Evolutionary conservation across 2,329 filamentous ascomycete genomes (phyloP), one percentile per base, ranked within the genome.

Genomic region (Aspergillus sp.): DNA sequence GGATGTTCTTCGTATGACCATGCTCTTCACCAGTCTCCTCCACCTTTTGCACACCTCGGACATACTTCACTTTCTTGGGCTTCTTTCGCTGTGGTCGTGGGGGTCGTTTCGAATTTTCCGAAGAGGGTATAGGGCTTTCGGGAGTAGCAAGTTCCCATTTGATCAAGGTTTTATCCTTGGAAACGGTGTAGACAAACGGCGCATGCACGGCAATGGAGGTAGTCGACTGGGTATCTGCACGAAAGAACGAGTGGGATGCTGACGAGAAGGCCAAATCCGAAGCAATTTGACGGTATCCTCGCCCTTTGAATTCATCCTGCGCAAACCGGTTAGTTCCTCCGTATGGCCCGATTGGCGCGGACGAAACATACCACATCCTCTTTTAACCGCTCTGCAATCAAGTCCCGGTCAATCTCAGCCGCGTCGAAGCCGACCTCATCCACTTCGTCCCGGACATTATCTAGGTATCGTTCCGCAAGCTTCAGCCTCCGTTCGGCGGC

Each of bases 371-470:
- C 84, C 39, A 93, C 88, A 65, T 97, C 93, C 70, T 96, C 89
- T 68, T 91, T 84, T 59, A 98, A 74, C 58, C 90, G 78, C 67
- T 95, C 88, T 38, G 91, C 90, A 60, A 98, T 90, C 59, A 96
- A 74, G 64, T 98, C 93, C 50, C 86, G 80, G 71, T 97, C 93
- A 49, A 98, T 87, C 46, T 97, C 88, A 58, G 85, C 90, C 6
- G 93, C 93, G 70, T 98, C 90, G 63, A 97, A 98, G 35, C 90
- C 93, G 46, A 79, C 79, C 54, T 89, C 86, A 58, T 94, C 85
- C 49, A 89, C 83, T 57, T 95, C 86, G 60, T 86, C 80, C 60
- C 86, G 83, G 53, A 96, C 83, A 64, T 95, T 95, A 47, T 95
- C 86, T 47, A 98, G 79, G 67, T 98, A 97, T 60, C 88, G 83